These are phyloP conservation scores for Pythium vanterpoolii DNA, from an alignment of 352 stramenopile genomes.

Conservation along the genomic window DNA sequence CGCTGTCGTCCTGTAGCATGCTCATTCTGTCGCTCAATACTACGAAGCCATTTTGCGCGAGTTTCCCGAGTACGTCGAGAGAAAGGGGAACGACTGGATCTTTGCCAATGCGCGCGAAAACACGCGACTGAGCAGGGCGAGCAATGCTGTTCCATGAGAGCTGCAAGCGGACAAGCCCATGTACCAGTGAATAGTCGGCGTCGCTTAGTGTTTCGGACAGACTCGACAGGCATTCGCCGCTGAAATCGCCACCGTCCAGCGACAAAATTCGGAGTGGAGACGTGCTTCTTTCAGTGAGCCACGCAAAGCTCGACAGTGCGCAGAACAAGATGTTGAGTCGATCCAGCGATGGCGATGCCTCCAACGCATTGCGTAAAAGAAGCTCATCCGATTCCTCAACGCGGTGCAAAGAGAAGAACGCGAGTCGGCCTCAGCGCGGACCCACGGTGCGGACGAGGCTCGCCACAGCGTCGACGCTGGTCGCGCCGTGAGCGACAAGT, in stretches of 20 bases:
- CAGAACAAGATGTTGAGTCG: neutral
- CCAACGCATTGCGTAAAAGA: neutral
- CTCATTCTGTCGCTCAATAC: slow-evolving; percentile 40
- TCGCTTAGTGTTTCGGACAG: too few species aligned
- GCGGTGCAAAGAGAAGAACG: neutral
- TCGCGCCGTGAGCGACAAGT: too few species aligned
- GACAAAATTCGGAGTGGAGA: too few species aligned
- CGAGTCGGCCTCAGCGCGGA: neutral
- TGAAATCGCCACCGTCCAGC: too few species aligned
- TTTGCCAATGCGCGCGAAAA: slow-evolving; percentile 25
- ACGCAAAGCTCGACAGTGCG: neutral
- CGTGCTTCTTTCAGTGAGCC: neutral
- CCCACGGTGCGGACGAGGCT: too few species aligned
- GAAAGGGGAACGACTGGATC: slow-evolving; percentile 46
- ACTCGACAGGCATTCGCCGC: too few species aligned
- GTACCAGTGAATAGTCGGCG: too few species aligned
- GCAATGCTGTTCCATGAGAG: neutral
- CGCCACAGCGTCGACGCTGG: too few species aligned
- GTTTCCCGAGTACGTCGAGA: slow-evolving; percentile 47
- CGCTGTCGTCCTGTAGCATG: slow-evolving; percentile 39
- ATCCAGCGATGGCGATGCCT: neutral
- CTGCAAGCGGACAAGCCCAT: neutral
- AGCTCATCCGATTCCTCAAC: too few species aligned
- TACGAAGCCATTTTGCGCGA: slow-evolving; percentile 45
- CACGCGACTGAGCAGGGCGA: slow-evolving; percentile 4